These are phyloP conservation scores for Neophaeococcomyces mojaviensis DNA, from an alignment of 2,329 filamentous ascomycete genomes.

Conservation along the genomic window DNA sequence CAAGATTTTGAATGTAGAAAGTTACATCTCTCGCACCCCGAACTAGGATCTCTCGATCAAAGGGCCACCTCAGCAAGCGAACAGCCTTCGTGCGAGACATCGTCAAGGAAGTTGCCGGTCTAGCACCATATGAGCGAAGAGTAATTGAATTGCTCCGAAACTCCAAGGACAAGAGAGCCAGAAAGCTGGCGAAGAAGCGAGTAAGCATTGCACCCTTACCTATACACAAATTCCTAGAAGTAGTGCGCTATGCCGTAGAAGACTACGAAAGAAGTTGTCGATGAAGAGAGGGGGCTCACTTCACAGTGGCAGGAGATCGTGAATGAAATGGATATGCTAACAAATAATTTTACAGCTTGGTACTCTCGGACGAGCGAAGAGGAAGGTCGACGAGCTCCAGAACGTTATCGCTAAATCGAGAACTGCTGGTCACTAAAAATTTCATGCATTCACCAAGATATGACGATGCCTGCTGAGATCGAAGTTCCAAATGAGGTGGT, in stretches of 20 bases:
- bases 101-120: conserved; percentile 95
- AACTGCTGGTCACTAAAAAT: conserved; percentile 47
- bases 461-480: not conserved
- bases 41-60: conserved; percentile 73
- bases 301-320: no score
- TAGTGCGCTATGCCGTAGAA: no score
- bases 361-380: conserved; percentile 97
- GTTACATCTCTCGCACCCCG: conserved; percentile 71
- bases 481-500: not conserved
- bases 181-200: conserved; percentile 26
- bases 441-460: not conserved
- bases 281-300: no score
- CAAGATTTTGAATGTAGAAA: no score
- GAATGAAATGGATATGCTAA: not conserved
- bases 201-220: conserved; percentile 27
- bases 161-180: conserved; percentile 63
- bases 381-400: conserved; percentile 98
- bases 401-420: conserved; percentile 95
- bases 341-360: conserved; percentile 59
- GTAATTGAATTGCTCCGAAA: conserved; percentile 99
- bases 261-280: no score
- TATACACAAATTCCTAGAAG: not conserved
- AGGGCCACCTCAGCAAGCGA: conserved; percentile 94
- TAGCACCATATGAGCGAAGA: conserved; percentile 93
- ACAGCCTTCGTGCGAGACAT: conserved; percentile 95